Base-by-base conservation (phyloP, 805 yeast species). In the Nakazawaea wickerhamii region DNA sequence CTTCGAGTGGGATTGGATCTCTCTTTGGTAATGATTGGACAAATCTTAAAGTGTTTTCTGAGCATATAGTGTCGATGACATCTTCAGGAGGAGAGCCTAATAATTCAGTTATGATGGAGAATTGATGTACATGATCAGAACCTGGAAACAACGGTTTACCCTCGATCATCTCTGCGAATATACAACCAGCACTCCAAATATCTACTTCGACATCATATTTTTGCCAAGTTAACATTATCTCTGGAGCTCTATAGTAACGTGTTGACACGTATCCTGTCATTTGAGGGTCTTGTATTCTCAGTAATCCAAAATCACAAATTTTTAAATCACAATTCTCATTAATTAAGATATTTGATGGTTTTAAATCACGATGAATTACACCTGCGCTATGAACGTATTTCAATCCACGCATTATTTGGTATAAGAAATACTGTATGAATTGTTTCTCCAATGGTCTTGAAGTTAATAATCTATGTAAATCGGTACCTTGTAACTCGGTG, bases 181-280 rank as follows among this genome's bases (percentile, higher is more conserved):
- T 90, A 67, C 99, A 91, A 18, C 96, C 99, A 9, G 95, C 95
- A 18, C 95, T 84, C 99, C 99, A 91, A 54, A 91, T 86, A 63
- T 91, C 99, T 30, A 91, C 98, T 64, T 90, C 97, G 7, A 87
- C 82, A 57, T 90, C 96, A 65, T 91, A 91, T 59, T 91, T 88
- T 62, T 91, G 99, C 98, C 98, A 91, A 21, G 97, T 89, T 50
- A 91, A 75, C 99, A 91, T 91, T 63, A 91, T 91, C 61, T 91
- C 99, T 2, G 99, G 99, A 0, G 98, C 99, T 49, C 99, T 77
- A 65, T 91, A 91, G 68, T 89, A 91, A 57, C 99, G 67, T 4
- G 99, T 91, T 4, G 95, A 84, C 14, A 91, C 99, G 61, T 91
- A 91, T 8, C 98, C 99, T 1, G 98, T 91, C 99, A 91, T 91